Percentiles rank a stretch among this genome's conserved stretches.
Evolutionary conservation across 371 early-diverging fungal species (phyloP).

Genomic region (Parasitella parasitica): DNA sequence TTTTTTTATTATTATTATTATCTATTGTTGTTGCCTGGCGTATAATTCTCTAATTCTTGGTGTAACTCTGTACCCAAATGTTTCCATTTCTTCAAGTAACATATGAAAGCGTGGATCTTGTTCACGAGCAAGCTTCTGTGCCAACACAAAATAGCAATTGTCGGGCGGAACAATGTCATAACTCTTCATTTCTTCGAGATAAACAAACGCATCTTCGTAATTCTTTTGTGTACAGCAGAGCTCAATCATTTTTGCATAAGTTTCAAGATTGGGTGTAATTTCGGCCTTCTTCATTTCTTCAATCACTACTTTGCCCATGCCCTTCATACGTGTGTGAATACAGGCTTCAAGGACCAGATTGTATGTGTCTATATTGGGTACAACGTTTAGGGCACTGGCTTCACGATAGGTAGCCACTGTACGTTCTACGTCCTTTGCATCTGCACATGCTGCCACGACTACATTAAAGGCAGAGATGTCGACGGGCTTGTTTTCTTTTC

Average conservation of each 20-base stretch:
- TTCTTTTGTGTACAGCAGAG: constrained; percentile 53
- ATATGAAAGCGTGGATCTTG: constrained; percentile 67
- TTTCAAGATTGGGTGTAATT: constrained; percentile 55
- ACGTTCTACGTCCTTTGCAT: constrained; percentile 46
- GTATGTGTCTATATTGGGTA: constrained; percentile 63
- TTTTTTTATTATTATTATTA: not conserved
- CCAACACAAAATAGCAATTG: constrained; percentile 54
- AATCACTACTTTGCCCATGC: constrained; percentile 58
- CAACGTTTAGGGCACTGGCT: constrained; percentile 48
- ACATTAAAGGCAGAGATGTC: constrained; percentile 68
- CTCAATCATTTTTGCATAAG: constrained; percentile 61
- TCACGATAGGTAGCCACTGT: constrained; percentile 57
- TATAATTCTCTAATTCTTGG: constrained; percentile 12
- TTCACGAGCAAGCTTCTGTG: constrained; percentile 61
- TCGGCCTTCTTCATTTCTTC: constrained; percentile 55
- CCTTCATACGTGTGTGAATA: constrained; percentile 46
- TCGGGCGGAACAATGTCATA: constrained; percentile 65
- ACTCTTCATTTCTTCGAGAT: constrained; percentile 77
- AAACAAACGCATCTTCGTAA: constrained; percentile 77
- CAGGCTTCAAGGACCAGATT: constrained; percentile 64
- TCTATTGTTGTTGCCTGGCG: too few relatives aligned
- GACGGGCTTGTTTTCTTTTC: constrained; percentile 44
- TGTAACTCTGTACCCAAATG: constrained; percentile 50
- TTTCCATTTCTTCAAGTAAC: constrained; percentile 74
- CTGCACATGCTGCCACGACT: constrained; percentile 58